phyloP scores from a whole-genome alignment of 163 green algal genomes.

The Scenedesmus sp. region DNA sequence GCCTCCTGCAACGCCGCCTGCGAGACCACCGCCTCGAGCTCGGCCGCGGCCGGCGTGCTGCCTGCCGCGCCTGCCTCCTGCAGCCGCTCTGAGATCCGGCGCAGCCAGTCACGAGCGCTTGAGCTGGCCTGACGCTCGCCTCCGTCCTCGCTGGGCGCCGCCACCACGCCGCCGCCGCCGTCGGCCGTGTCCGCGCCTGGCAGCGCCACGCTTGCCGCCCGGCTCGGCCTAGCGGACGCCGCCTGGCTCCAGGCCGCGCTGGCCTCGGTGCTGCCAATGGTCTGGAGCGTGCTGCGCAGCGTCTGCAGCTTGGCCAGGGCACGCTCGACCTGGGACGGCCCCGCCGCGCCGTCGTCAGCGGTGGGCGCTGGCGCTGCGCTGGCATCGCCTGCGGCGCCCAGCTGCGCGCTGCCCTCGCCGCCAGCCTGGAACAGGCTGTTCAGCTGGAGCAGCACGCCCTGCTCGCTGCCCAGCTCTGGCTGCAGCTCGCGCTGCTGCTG shows the following conservation, averaged over 20 bases:
- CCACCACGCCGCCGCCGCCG: too few relatives aligned
- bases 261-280: slow-evolving; percentile 5
- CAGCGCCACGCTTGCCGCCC: too few relatives aligned
- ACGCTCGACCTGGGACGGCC: slow-evolving; percentile 5
- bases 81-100: slow-evolving; percentile 4
- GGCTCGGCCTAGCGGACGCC: too few relatives aligned
- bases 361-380: slow-evolving; percentile 1
- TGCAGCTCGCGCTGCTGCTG: neutral
- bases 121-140: too few relatives aligned
- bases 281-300: slow-evolving; percentile 21
- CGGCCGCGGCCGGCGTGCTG: neutral
- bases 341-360: neutral
- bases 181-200: too few relatives aligned
- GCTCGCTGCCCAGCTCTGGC: slow-evolving; percentile 1
- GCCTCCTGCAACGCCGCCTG: neutral
- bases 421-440: too few relatives aligned
- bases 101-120: slow-evolving; percentile 7
- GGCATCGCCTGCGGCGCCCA: too few relatives aligned
- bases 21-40: slow-evolving; percentile 4
- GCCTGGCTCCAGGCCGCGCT: too few relatives aligned
- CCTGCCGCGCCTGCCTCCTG: slow-evolving; percentile 3
- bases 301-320: slow-evolving; percentile 34
- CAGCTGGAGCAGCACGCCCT: too few relatives aligned
- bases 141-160: too few relatives aligned
- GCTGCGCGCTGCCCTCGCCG: too few relatives aligned